Evolutionary conservation across 2,329 filamentous ascomycete species (phyloP).

Genomic region (Blumeria graminis): DNA sequence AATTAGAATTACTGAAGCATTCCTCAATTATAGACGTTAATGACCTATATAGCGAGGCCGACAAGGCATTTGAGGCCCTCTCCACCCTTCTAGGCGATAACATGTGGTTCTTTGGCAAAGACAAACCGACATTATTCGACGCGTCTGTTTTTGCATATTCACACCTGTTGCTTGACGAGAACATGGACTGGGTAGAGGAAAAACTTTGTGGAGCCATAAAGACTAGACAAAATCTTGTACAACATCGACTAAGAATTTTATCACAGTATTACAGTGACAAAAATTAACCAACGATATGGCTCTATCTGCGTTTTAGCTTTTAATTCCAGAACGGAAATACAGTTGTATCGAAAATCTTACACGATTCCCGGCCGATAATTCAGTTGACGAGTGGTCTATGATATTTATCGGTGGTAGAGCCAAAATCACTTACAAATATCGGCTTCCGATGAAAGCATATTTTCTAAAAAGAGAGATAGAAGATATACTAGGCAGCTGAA

Average conservation of each 20-base stretch:
- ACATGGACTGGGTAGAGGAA: conserved; percentile 33
- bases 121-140: conserved; percentile 51
- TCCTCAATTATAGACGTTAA: conserved; percentile 30
- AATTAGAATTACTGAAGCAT: conserved; percentile 45
- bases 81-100: conserved; percentile 31
- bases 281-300: not conserved
- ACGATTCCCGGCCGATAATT: too few relatives aligned
- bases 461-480: too few relatives aligned
- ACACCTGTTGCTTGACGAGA: conserved; percentile 46
- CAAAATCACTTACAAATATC: too few relatives aligned
- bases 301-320: too few relatives aligned
- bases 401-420: too few relatives aligned
- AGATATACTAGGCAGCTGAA: too few relatives aligned
- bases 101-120: conserved; percentile 32
- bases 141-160: conserved; percentile 80
- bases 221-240: conserved; percentile 35
- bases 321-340: too few relatives aligned
- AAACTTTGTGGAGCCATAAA: conserved; percentile 31
- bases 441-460: too few relatives aligned
- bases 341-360: too few relatives aligned
- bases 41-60: conserved; percentile 33
- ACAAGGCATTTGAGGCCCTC: conserved; percentile 36
- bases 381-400: not conserved
- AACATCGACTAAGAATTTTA: conserved; percentile 35
- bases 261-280: conserved; percentile 12